Conservation (phyloP, 2,329 filamentous ascomycete species). For the Colletotrichum musae region DNA sequence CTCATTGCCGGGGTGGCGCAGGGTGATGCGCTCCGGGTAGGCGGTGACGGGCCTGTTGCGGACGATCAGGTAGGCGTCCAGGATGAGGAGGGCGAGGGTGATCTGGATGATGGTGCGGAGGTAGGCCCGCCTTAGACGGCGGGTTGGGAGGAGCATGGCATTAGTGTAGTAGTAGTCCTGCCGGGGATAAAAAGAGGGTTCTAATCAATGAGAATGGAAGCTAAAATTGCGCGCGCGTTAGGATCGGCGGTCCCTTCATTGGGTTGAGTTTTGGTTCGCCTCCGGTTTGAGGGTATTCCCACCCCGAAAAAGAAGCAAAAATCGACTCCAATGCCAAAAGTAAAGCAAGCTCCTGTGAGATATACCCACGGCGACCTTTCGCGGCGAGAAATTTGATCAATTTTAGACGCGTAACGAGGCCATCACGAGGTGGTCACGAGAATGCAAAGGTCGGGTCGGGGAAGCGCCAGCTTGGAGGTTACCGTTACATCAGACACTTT, state of each 20-base stretch:
- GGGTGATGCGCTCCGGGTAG: not conserved
- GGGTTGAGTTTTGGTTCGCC: too few relatives aligned
- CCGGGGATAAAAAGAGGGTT: not conserved
- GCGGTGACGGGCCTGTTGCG: constrained; percentile 10
- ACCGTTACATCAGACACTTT: constrained; percentile 1
- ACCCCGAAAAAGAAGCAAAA: too few relatives aligned
- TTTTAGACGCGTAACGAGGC: not conserved
- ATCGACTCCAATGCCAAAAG: too few relatives aligned
- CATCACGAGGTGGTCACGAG: not conserved
- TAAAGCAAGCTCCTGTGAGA: too few relatives aligned
- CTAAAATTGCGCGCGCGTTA: not conserved
- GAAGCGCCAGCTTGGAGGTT: not conserved
- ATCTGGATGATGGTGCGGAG: constrained; percentile 11
- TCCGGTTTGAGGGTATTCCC: too few relatives aligned
- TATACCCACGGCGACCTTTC: too few relatives aligned
- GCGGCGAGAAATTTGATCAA: too few relatives aligned
- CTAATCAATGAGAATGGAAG: not conserved
- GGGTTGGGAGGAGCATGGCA: constrained; percentile 25
- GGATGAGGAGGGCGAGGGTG: constrained; percentile 23
- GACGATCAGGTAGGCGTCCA: constrained; percentile 20
- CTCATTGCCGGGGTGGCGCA: constrained; percentile 43
- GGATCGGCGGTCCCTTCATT: not conserved
- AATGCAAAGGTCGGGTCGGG: not conserved
- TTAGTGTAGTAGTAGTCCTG: constrained; percentile 8
- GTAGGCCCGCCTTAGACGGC: constrained; percentile 1